phyloP scores from a whole-genome alignment of 2,329 filamentous ascomycete genomes.

The Fusarium brachygibbosum region DNA sequence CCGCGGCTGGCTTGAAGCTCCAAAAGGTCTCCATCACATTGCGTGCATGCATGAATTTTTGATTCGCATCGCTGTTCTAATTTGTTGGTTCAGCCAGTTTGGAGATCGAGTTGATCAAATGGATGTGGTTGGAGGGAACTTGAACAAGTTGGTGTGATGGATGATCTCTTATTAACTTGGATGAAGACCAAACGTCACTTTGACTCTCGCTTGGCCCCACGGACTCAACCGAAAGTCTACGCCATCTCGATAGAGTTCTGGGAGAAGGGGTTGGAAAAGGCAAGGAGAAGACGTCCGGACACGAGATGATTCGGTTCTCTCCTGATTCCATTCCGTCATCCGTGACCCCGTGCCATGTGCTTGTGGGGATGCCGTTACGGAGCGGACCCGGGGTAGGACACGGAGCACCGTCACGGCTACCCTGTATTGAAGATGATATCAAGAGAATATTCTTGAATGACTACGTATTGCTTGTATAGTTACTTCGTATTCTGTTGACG shows the following conservation, averaged over 20 bases:
- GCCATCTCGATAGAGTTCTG: constrained; percentile 4
- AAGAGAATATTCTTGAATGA: background rate
- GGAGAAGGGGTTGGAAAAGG: background rate
- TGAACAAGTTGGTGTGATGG: too few species aligned
- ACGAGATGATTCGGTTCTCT: constrained; percentile 36
- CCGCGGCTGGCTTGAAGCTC: constrained; percentile 34
- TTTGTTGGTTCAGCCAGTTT: background rate
- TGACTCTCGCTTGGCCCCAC: constrained; percentile 33
- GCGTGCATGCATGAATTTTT: constrained; percentile 27
- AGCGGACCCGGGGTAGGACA: constrained; percentile 35
- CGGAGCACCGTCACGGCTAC: constrained; percentile 36
- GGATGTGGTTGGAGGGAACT: too few species aligned
- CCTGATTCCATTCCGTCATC: constrained; percentile 42
- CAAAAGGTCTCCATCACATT: constrained; percentile 3
- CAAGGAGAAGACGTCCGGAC: constrained; percentile 9
- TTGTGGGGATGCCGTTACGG: constrained; percentile 37
- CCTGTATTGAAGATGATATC: constrained; percentile 26
- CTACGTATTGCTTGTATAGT: background rate
- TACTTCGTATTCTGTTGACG: background rate
- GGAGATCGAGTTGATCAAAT: background rate
- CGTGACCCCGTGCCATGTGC: constrained; percentile 28
- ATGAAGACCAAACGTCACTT: constrained; percentile 43
- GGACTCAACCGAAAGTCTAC: background rate
- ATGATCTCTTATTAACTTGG: background rate
- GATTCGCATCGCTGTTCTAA: constrained; percentile 25